phyloP scores from a whole-genome alignment of 306 rosid species.

The Astragalus membranaceus region DNA sequence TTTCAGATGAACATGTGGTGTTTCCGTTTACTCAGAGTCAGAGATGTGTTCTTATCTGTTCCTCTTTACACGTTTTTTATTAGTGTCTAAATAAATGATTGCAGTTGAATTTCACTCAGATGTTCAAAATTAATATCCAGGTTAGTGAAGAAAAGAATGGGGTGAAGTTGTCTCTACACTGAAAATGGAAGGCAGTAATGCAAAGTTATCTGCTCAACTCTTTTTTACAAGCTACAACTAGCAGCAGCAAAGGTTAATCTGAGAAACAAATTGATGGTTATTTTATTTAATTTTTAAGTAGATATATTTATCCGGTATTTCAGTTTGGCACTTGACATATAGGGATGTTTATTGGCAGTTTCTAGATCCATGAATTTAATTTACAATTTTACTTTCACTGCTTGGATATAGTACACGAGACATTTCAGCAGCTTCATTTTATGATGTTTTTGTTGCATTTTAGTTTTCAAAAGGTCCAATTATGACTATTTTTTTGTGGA shows the following conservation, averaged over 20 bases:
- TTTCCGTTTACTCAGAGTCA: no score
- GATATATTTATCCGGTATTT: not conserved
- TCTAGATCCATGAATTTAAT: not conserved
- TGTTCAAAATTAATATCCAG: conserved; percentile 18
- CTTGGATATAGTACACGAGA: not conserved
- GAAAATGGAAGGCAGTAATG: conserved; percentile 28
- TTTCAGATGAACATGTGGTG: no score
- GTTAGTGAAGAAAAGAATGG: conserved; percentile 36
- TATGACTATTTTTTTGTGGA: no score
- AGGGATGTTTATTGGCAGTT: not conserved
- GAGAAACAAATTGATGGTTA: not conserved
- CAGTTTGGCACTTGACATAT: no score
- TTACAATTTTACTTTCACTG: not conserved
- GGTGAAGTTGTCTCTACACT: conserved; percentile 33
- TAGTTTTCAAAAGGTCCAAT: no score
- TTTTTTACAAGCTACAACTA: conserved; percentile 24
- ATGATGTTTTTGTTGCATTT: conserved; percentile 10
- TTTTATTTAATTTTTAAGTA: not conserved
- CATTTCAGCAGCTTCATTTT: no score
- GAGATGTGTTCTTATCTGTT: no score
- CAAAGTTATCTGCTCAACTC: conserved; percentile 25
- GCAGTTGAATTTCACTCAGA: not conserved
- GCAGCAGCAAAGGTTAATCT: conserved; percentile 14
- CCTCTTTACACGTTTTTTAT: no score
- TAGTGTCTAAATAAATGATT: no score